These are phyloP conservation scores for Metschnikowia peoriensis DNA, from an alignment of 805 yeast genomes.

Conservation along the genomic window DNA sequence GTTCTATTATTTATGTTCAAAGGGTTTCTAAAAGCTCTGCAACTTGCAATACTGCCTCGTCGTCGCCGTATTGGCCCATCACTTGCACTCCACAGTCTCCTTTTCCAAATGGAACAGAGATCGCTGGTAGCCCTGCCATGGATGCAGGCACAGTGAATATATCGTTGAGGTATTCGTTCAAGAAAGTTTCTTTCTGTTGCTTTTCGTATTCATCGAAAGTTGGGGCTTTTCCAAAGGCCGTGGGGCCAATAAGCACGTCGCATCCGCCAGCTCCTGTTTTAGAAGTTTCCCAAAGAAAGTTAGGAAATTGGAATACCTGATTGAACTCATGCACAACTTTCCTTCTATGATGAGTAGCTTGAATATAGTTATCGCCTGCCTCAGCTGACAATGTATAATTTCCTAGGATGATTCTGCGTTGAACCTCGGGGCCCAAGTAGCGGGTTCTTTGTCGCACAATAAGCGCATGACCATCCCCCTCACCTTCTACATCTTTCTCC, in stretches of 20 bases:
- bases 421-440: slow-evolving; percentile 81
- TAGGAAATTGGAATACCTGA: slow-evolving; percentile 51
- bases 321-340: slow-evolving; percentile 65
- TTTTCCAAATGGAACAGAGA: slow-evolving; percentile 61
- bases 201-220: slow-evolving; percentile 43
- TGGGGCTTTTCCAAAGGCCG: slow-evolving; percentile 59
- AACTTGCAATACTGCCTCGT: slow-evolving; percentile 52
- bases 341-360: slow-evolving; percentile 69
- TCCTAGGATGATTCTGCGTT: slow-evolving; percentile 80
- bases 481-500: slow-evolving; percentile 30
- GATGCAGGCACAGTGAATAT: slow-evolving; percentile 87
- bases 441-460: slow-evolving; percentile 51
- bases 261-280: slow-evolving; percentile 32
- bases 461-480: slow-evolving; percentile 8
- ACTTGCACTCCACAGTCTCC: slow-evolving; percentile 64
- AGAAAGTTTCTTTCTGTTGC: slow-evolving; percentile 37
- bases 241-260: slow-evolving; percentile 75
- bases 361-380: slow-evolving; percentile 69
- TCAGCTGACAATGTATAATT: slow-evolving; percentile 81
- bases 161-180: slow-evolving; percentile 75
- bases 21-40: slow-evolving; percentile 17
- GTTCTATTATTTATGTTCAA: background rate
- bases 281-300: slow-evolving; percentile 27
- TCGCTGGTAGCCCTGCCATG: slow-evolving; percentile 85
- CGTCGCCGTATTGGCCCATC: slow-evolving; percentile 86